Evolutionary conservation across 139 green algal genomes (phyloP).

Genomic region (Tetratostichococcus sp.): DNA sequence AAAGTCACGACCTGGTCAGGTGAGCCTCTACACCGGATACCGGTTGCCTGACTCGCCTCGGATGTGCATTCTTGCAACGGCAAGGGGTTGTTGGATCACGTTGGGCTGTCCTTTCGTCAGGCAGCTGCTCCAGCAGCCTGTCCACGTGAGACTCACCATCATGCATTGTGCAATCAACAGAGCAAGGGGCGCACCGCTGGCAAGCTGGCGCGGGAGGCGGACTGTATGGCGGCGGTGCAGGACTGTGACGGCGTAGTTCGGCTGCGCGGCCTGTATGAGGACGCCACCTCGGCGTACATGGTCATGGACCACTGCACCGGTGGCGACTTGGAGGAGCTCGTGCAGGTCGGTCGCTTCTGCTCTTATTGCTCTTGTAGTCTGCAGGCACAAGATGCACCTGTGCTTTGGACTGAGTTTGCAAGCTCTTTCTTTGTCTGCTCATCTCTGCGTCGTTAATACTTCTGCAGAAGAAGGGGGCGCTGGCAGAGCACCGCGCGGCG

Average conservation of each 20-base stretch:
- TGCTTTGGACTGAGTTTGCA: too few relatives aligned
- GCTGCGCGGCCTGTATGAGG: not conserved
- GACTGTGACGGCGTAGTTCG: not conserved
- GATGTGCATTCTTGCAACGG: too few relatives aligned
- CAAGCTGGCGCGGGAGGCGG: not conserved
- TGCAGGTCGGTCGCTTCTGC: not conserved
- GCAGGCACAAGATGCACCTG: too few relatives aligned
- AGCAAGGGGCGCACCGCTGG: not conserved
- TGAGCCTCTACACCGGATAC: too few relatives aligned
- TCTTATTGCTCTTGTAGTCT: too few relatives aligned
- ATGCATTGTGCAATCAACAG: not conserved
- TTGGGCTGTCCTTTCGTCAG: too few relatives aligned
- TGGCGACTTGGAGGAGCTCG: conserved; percentile 3
- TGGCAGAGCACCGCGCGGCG: not conserved
- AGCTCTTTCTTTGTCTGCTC: too few relatives aligned
- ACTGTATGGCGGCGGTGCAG: not conserved
- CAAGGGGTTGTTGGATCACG: too few relatives aligned
- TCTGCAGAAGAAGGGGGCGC: not conserved
- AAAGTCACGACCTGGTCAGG: not conserved
- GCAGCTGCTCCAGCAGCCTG: too few relatives aligned
- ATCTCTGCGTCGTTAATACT: too few relatives aligned
- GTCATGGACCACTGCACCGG: not conserved
- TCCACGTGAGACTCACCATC: too few relatives aligned
- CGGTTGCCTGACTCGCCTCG: too few relatives aligned
- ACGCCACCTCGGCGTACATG: not conserved